Percentiles rank a stretch among this genome's conserved stretches.
These are phyloP conservation scores for Phalaenopsis aphrodite DNA, from an alignment of 106 monocot genomes.

Conservation along the genomic window DNA sequence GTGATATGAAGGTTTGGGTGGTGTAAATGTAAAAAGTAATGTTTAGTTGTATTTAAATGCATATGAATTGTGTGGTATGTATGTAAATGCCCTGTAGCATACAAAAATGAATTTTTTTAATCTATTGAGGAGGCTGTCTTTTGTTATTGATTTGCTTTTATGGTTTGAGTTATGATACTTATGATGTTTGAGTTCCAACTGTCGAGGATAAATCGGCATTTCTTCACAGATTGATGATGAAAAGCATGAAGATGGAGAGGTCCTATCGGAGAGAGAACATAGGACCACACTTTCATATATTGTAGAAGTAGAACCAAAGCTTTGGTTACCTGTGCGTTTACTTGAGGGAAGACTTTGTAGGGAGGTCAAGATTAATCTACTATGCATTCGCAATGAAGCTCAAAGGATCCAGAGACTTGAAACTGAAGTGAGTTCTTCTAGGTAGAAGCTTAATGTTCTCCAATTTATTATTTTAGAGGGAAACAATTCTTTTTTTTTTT, in stretches of 20 bases:
- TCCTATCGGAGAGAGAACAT: slow-evolving; percentile 18
- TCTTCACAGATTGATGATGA: slow-evolving; percentile 24
- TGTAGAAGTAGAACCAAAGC: slow-evolving; percentile 81
- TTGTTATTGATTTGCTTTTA: neutral
- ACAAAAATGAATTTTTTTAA: neutral
- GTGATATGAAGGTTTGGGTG: too few relatives aligned
- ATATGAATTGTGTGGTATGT: too few relatives aligned
- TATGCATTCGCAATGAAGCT: slow-evolving; percentile 60
- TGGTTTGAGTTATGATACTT: too few relatives aligned
- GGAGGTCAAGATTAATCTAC: slow-evolving; percentile 68
- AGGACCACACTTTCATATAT: slow-evolving; percentile 51
- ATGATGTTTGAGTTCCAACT: too few relatives aligned
- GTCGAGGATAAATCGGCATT: neutral
- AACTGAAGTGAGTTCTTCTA: neutral
- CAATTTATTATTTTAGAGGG: neutral
- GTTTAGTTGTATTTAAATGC: too few relatives aligned
- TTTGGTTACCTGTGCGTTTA: slow-evolving; percentile 73
- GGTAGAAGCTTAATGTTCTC: neutral
- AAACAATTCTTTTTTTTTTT: neutral
- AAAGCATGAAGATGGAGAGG: slow-evolving; percentile 3
- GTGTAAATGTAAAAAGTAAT: too few relatives aligned
- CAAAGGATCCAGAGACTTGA: slow-evolving; percentile 23
- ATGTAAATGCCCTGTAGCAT: too few relatives aligned
- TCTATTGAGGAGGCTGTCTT: neutral
- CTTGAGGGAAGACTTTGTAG: slow-evolving; percentile 76